These are phyloP conservation scores for Hypoxylon crocopeplum DNA, from an alignment of 495 filamentous ascomycete species.

Conservation along the genomic window DNA sequence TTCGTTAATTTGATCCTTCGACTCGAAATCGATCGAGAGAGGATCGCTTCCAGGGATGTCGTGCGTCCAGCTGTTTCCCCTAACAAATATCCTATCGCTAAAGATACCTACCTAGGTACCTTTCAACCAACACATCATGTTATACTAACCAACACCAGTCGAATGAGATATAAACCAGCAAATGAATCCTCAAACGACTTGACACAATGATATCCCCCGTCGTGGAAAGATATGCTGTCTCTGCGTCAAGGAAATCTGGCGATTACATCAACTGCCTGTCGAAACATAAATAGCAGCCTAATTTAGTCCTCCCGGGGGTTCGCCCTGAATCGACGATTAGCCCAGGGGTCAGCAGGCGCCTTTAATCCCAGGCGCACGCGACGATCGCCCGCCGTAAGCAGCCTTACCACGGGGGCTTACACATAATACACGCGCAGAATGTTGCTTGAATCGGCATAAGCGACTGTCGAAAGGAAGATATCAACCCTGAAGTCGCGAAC, in stretches of 20 bases:
- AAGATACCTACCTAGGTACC: too few relatives aligned
- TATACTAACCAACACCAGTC: neutral
- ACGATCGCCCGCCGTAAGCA: constrained; percentile 5
- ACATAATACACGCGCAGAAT: too few relatives aligned
- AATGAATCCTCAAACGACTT: neutral
- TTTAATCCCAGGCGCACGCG: constrained; percentile 14
- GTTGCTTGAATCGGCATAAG: too few relatives aligned
- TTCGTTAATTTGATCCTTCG: constrained; percentile 27
- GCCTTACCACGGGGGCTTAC: constrained; percentile 6
- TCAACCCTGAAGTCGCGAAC: too few relatives aligned
- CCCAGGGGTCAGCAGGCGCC: neutral
- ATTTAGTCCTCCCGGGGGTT: neutral
- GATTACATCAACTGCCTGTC: too few relatives aligned
- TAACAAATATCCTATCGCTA: too few relatives aligned
- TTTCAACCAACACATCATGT: neutral
- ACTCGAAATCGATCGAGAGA: constrained; percentile 16
- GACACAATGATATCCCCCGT: too few relatives aligned
- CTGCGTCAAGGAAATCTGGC: too few relatives aligned
- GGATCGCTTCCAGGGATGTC: neutral
- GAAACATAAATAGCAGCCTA: neutral
- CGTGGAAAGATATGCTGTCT: neutral
- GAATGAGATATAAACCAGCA: neutral
- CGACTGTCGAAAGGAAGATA: too few relatives aligned
- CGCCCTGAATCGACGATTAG: neutral
- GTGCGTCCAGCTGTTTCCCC: too few relatives aligned